Conservation (phyloP, 345 rosid genomes). For the Gossypium ekmanianum region DNA sequence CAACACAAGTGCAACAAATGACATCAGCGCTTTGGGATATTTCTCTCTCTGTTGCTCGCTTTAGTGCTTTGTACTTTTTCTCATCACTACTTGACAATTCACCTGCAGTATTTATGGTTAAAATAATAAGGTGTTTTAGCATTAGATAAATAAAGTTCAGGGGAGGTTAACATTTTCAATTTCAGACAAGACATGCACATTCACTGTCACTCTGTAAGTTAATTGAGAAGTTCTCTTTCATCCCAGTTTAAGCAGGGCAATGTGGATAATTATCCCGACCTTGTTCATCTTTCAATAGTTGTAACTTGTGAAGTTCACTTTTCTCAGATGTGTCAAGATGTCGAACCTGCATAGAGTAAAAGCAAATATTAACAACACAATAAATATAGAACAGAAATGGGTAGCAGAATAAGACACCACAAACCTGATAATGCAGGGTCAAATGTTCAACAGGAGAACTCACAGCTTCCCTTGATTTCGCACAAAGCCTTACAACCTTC, state of each 20-base stretch:
- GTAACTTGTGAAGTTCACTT: constrained; percentile 98
- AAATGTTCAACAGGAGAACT: constrained; percentile 99
- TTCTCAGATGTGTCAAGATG: constrained; percentile 99
- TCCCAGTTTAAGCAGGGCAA: background rate
- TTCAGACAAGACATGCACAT: constrained; percentile 7
- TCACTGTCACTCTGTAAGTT: background rate
- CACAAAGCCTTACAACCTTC: constrained; percentile 97
- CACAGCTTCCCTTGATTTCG: constrained; percentile 99
- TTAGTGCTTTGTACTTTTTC: constrained; percentile 93
- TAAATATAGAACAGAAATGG: background rate
- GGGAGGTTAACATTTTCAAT: background rate
- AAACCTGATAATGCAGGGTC: constrained; percentile 99
- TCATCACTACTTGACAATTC: constrained; percentile 98
- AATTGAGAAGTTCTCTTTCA: background rate
- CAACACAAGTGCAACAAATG: constrained; percentile 98
- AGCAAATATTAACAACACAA: constrained; percentile 7
- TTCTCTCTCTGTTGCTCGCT: constrained; percentile 96
- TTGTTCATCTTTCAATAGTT: constrained; percentile 99
- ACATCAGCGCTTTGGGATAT: constrained; percentile 99
- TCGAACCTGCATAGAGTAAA: constrained; percentile 60
- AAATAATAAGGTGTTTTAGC: background rate
- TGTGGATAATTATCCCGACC: constrained; percentile 37
- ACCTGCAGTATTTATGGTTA: constrained; percentile 42
- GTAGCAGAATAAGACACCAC: constrained; percentile 20
- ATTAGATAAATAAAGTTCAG: no score